Conservation (phyloP, 2,329 filamentous ascomycete species). For the Ramularia endophylla region DNA sequence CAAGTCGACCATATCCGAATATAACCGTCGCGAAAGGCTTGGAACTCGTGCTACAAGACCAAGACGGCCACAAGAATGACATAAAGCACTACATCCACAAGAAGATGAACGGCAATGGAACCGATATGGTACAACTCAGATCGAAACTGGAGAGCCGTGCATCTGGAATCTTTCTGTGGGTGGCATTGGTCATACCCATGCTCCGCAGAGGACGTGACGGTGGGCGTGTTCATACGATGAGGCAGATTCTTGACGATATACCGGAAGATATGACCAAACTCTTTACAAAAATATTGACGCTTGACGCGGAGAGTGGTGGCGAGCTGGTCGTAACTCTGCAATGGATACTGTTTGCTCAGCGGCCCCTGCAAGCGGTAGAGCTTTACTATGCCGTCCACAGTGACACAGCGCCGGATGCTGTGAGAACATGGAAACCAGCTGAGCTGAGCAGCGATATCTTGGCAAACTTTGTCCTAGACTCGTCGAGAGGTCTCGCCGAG, state of each 20-base stretch:
- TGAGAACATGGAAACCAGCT: constrained; percentile 7
- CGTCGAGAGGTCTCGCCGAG: constrained; percentile 49
- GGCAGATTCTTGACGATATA: constrained; percentile 34
- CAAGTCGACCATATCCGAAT: constrained; percentile 41
- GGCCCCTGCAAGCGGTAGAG: constrained; percentile 40
- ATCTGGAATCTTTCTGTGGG: constrained; percentile 43
- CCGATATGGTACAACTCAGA: constrained; percentile 22
- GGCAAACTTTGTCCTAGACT: constrained; percentile 33
- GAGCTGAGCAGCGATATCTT: constrained; percentile 21
- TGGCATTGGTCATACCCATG: constrained; percentile 40
- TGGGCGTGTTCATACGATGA: too few species aligned
- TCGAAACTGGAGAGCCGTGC: constrained; percentile 33
- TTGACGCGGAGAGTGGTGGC: constrained; percentile 40
- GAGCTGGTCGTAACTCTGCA: constrained; percentile 44
- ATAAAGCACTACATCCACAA: constrained; percentile 31
- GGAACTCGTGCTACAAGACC: constrained; percentile 31
- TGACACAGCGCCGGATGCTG: constrained; percentile 14
- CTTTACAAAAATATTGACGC: constrained; percentile 46
- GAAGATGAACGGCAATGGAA: constrained; percentile 25
- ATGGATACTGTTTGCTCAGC: constrained; percentile 48
- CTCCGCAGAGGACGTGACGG: constrained; percentile 40
- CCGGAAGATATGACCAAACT: constrained; percentile 41
- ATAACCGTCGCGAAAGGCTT: constrained; percentile 31
- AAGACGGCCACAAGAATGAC: constrained; percentile 31
- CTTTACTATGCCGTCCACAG: constrained; percentile 41